Conservation (phyloP, 1,139 yeast genomes). For the Torulaspora globosa region DNA sequence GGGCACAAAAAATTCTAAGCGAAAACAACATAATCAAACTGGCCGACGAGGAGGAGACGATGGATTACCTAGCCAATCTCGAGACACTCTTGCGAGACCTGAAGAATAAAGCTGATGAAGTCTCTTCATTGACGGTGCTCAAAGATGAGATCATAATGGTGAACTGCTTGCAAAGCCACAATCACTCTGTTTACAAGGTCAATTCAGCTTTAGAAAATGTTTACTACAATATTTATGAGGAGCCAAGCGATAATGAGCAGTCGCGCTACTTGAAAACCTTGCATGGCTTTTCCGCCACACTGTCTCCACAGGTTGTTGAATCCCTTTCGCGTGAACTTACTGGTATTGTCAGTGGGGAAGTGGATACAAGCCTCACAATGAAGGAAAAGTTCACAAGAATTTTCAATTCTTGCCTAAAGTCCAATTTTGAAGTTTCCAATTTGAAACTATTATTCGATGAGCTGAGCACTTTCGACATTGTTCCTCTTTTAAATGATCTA, state of each 20-base stretch:
- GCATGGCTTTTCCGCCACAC: constrained; percentile 28
- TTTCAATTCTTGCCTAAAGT: constrained; percentile 37
- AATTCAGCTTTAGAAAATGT: constrained; percentile 28
- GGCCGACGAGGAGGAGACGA: constrained; percentile 17
- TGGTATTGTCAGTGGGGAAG: constrained; percentile 25
- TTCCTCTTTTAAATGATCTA: constrained; percentile 25
- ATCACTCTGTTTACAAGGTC: constrained; percentile 31
- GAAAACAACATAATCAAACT: constrained; percentile 27
- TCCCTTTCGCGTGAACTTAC: constrained; percentile 21
- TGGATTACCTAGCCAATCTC: constrained; percentile 32
- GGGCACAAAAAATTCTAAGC: constrained; percentile 27
- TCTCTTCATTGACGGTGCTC: constrained; percentile 41
- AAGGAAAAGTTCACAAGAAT: constrained; percentile 36
- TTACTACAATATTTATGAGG: constrained; percentile 26
- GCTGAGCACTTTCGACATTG: constrained; percentile 34
- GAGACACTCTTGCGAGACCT: constrained; percentile 49
- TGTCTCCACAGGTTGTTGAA: constrained; percentile 22
- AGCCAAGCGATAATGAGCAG: constrained; percentile 21
- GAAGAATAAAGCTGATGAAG: constrained; percentile 54
- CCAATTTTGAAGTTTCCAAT: constrained; percentile 34
- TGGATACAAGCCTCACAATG: constrained; percentile 20
- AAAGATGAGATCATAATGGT: constrained; percentile 30
- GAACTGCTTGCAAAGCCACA: constrained; percentile 28
- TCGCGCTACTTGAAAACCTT: constrained; percentile 25
- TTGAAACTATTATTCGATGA: constrained; percentile 36